Evolutionary conservation across 441 rosid genomes (phyloP).

Genomic region (Kokia cookei): DNA sequence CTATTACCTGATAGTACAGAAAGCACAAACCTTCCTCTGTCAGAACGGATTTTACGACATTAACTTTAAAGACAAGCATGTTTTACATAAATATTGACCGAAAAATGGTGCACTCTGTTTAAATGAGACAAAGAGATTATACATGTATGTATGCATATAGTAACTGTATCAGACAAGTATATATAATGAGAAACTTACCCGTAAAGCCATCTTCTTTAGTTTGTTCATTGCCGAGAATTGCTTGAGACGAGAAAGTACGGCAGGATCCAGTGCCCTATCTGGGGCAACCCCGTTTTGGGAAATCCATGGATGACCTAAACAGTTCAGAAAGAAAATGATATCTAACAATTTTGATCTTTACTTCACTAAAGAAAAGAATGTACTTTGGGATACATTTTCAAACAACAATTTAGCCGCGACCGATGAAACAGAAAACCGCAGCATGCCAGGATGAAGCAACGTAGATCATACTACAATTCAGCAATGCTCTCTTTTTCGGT

Average conservation of each 20-base stretch:
- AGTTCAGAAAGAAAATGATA: constrained; percentile 1
- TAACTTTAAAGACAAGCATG: background rate
- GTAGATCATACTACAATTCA: background rate
- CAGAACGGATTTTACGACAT: background rate
- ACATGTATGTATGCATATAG: no score
- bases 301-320: constrained; percentile 96
- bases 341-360: background rate
- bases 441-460: background rate
- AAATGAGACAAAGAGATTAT: background rate
- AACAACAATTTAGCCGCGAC: background rate
- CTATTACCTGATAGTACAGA: constrained; percentile 67
- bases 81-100: background rate
- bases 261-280: constrained; percentile 93
- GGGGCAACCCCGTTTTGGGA: constrained; percentile 99
- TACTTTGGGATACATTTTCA: background rate
- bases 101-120: background rate
- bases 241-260: constrained; percentile 94
- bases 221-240: constrained; percentile 98
- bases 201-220: constrained; percentile 93
- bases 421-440: background rate
- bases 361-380: background rate
- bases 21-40: background rate
- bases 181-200: constrained; percentile 31
- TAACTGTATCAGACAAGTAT: no score
- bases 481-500: background rate